A percentile compares a stretch with the other conserved stretches of the same genome.
phyloP scores from a whole-genome alignment of 1,284 basidiomycete genomes.

The Microbotryomycetes sp. region DNA sequence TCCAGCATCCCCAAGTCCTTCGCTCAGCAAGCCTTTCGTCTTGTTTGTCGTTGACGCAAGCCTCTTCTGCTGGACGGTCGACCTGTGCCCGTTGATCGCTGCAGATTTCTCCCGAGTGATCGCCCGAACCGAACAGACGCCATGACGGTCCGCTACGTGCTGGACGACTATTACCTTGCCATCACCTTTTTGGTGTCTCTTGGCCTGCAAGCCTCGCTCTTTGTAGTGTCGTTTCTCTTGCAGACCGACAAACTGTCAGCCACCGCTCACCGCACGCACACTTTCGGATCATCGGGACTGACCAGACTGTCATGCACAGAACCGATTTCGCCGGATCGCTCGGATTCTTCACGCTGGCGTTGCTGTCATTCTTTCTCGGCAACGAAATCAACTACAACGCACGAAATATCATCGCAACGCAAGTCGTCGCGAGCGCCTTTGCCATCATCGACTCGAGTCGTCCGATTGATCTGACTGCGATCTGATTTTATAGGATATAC shows the following conservation, averaged over 20 bases:
- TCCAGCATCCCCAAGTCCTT: no score
- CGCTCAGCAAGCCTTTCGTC: no score
- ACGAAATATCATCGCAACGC: slow-evolving; percentile 33
- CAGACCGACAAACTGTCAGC: slow-evolving; percentile 35
- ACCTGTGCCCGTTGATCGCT: no score
- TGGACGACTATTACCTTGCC: slow-evolving; percentile 33
- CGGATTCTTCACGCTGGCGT: slow-evolving; percentile 36
- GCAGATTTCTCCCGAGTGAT: no score
- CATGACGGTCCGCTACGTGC: neutral
- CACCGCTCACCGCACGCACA: neutral
- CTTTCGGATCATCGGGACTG: no score
- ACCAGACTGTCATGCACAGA: slow-evolving; percentile 12
- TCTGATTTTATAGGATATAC: slow-evolving; percentile 15
- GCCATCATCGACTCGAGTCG: no score
- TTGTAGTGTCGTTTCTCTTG: slow-evolving; percentile 34
- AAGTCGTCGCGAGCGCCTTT: neutral
- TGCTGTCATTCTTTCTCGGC: slow-evolving; percentile 15
- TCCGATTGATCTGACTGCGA: no score
- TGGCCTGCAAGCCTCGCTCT: slow-evolving; percentile 35
- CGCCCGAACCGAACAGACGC: no score
- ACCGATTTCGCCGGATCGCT: slow-evolving; percentile 37
- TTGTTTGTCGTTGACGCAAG: no score
- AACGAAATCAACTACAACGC: slow-evolving; percentile 27
- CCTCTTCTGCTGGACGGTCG: no score
- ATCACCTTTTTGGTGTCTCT: slow-evolving; percentile 37